Conservation (phyloP, 2,329 filamentous ascomycete species). For the Epichloe elymi region DNA sequence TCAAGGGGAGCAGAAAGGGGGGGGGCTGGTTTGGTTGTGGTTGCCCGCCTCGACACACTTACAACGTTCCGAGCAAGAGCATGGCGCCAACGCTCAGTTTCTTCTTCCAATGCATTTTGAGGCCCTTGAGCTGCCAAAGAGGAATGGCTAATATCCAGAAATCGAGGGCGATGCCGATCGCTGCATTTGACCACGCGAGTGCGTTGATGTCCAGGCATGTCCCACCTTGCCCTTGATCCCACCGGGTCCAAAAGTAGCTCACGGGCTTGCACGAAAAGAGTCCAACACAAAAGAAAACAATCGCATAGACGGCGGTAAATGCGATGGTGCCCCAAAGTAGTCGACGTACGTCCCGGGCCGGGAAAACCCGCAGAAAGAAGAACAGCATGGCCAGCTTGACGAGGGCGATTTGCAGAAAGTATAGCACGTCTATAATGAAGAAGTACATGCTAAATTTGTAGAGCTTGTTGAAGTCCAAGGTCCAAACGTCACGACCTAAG, state of each 20-base stretch:
- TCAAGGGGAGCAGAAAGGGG: too few relatives aligned
- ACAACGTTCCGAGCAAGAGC: constrained; percentile 27
- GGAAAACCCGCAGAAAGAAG: constrained; percentile 29
- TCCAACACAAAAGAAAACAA: constrained; percentile 16
- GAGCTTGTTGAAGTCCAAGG: constrained; percentile 6
- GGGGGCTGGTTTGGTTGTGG: too few relatives aligned
- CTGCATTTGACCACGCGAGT: constrained; percentile 25
- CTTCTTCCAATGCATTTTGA: constrained; percentile 21
- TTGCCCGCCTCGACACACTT: constrained; percentile 3
- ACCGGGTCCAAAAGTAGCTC: constrained; percentile 25
- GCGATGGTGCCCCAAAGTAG: constrained; percentile 18
- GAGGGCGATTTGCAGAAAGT: constrained; percentile 14
- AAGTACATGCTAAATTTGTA: constrained; percentile 13
- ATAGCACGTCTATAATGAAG: constrained; percentile 21
- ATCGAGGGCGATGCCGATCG: constrained; percentile 26
- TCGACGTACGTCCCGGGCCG: constrained; percentile 14
- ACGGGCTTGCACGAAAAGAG: constrained; percentile 26
- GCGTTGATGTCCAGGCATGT: constrained; percentile 24
- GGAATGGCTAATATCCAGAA: constrained; percentile 26
- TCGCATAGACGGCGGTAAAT: constrained; percentile 16
- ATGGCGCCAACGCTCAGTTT: constrained; percentile 26
- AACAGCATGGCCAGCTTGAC: constrained; percentile 26
- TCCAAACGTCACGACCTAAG: constrained; percentile 18
- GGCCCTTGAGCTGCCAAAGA: constrained; percentile 19
- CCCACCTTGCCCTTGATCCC: constrained; percentile 23